Evolutionary conservation across 169 alveolate genomes (phyloP), one percentile per base, ranked within the genome.

Genomic region (Plasmodium blacklocki): DNA sequence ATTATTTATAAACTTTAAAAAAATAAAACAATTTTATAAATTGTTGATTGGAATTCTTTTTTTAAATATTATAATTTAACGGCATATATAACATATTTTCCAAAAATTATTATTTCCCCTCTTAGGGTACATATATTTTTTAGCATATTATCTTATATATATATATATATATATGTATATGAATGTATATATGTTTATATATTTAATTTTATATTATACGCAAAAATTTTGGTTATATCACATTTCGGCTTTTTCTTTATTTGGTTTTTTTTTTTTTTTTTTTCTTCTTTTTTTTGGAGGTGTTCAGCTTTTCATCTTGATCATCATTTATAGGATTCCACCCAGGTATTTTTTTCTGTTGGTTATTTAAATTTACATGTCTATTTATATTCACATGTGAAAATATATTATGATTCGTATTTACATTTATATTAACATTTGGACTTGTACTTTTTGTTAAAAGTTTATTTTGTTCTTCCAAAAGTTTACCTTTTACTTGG

Each of bases 271-370:
- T 19, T 66, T 67, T 67, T 72, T 78, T 74, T 67, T 75, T 80
- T 21, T 80, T 80, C 49, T 52, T 66, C 39, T 80, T 80, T 45
- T 80, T 67, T 26, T 59, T 60, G 29, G 12, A n/a, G 29, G 19
- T 32, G 12, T 11, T 49, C 7, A n/a, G n/a, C 3, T 63, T 67
- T 9, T 52, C 80, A 19, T 67, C 29, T 67, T 18, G 73, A 43
- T 66, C 39, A 1, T 80, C 90, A 67, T 67, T 50, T 21, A 80
- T 70, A 58, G 90, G 90, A 62, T 80, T 80, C 90, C 90, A 80
- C 0, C 90, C 90, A 12, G 90, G 90, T 12, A 80, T 64, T 54
- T 80, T 80, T 26, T n/a, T 80, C 18, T 67, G 73, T 19, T 7
- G 15, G 19, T 64, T 29, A 64, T 64, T 39, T 18, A 56, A 26